These are phyloP conservation scores for Ophiostoma populinum DNA, from an alignment of 2,329 filamentous ascomycete genomes.

Conservation along the genomic window DNA sequence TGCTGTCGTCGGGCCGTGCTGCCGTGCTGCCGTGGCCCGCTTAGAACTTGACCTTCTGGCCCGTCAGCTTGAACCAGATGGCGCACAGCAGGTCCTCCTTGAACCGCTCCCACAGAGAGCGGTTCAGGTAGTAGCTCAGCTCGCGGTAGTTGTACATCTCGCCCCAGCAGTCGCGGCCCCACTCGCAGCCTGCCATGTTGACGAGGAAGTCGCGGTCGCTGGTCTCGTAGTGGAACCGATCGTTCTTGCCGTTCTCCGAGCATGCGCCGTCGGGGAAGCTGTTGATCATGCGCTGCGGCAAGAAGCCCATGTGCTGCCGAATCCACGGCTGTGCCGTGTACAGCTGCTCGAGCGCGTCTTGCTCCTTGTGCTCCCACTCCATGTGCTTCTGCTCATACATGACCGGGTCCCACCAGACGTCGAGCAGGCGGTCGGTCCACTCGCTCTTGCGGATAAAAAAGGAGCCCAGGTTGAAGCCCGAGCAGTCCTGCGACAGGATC, in stretches of 20 bases:
- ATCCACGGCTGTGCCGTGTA: conserved; percentile 90
- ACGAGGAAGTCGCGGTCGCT: conserved; percentile 81
- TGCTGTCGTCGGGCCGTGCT: background rate
- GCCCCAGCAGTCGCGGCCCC: conserved; percentile 91
- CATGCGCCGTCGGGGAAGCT: conserved; percentile 86
- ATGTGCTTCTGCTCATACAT: conserved; percentile 97
- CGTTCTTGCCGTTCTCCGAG: conserved; percentile 57
- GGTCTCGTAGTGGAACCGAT: conserved; percentile 69
- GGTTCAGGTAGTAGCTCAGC: conserved; percentile 78
- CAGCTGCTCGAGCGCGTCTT: conserved; percentile 84
- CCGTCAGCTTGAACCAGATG: conserved; percentile 46
- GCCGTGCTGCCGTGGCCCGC: background rate
- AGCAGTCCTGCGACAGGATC: conserved; percentile 81
- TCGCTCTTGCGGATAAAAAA: conserved; percentile 77
- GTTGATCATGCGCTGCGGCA: conserved; percentile 85
- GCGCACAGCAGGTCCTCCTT: conserved; percentile 48
- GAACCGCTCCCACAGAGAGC: conserved; percentile 61
- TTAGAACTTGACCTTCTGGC: conserved; percentile 40
- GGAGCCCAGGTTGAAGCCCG: conserved; percentile 88
- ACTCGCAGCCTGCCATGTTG: conserved; percentile 97
- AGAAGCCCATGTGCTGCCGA: conserved; percentile 70
- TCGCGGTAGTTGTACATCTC: conserved; percentile 95
- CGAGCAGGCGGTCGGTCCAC: conserved; percentile 82
- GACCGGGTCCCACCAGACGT: conserved; percentile 97
- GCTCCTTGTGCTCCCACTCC: conserved; percentile 98